Evolutionary conservation across 2,329 filamentous ascomycete genomes (phyloP), one percentile per base, ranked within the genome.

Genomic region (Fusarium bactridioides): DNA sequence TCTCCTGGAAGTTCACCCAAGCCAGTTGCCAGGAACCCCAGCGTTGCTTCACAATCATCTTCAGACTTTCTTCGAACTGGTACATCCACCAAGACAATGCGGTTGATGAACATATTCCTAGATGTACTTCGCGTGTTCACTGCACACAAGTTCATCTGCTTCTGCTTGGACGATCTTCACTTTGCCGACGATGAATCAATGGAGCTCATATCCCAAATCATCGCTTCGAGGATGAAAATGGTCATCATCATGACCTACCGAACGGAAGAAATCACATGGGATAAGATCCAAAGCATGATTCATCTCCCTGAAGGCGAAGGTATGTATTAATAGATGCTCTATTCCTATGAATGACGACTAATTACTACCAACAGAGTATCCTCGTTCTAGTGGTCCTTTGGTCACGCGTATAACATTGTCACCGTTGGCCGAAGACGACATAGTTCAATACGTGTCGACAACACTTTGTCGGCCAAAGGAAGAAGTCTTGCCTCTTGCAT

Each of bases 181-280:
- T 96, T 94, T 80, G 94, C 94, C 11, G 95, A 98, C 78, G 89
- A 92, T 31, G 95, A 98, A 80, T 96, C 93, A 19, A 83, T 96
- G 53, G 94, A 97, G 64, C 85, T 98, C 58, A 91, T 98, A 43
- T 88, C 91, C 21, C 92, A 94, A 76, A 94, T 98, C 58, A 90
- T 97, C 61, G 86, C 87, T 56, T 90, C 92, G 3, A 92, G 92
- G 72, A 89, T 98, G 68, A 94, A 93, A 25, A 92, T 97, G 83
- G 90, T 95, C 25, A 86, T 97, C 35, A 90, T 97, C 59, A 84
- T 97, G 57, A 96, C 94, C 0, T 92, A 91, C 74, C 89, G 89
- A 54, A 90, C 91, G 3, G 90, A 93, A 25, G 91, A 93, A 76
- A 82, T 92, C 19, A 82, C 88, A 2, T 83, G 85, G 3, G 87